Base-by-base conservation (phyloP, 2,329 filamentous ascomycete species). In the Phoma sp. region DNA sequence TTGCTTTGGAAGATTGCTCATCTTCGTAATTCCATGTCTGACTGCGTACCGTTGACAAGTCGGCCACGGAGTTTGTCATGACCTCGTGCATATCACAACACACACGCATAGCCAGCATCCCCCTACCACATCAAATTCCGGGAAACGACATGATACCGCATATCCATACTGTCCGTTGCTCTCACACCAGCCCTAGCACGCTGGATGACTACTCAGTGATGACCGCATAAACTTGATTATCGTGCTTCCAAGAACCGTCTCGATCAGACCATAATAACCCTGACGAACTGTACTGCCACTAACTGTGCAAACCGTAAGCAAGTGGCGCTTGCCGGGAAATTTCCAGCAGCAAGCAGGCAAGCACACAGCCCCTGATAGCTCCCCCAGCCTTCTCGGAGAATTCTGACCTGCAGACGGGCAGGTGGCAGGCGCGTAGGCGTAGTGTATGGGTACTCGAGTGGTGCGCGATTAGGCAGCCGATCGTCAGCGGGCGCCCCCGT, bases 71-170 rank as follows among this genome's bases (percentile, higher is more conserved):
- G 42, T 44, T 37, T 50, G 52, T 45, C 48, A 55, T 54, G 30
- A 41, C 49, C 47, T 55, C 39, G 55, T 55, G 49, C 41, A 62
- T 60, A 56, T 65, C 44, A 58, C 60, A 54, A 60, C 57, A 57
- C 57, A 49, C 54, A 18, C 61, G 18, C 27, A 7, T 37, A 4
- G 13, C 40, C 40, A 47, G 56, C 51, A 53, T 58, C 41, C 18
- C 53, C 27, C 49, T 43, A 56, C 55, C 38, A 35, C 33, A 44
- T 47, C 41, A 36, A 33, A 33, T 33, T 30, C 18, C 18, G 18
- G 18, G 7, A 11, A 22, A 41, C 27, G 38, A 29, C 11, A 29
- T 3, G 14, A 42, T 36, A 25, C 35, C 30, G 46, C 44, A 45
- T 30, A 36, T 36, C 38, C 33, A 44, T 27, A 37, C 38, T 27